A percentile compares a stretch with the other conserved stretches of the same genome.
Evolutionary conservation across 2,329 filamentous ascomycete genomes (phyloP).

Genomic region (Lachnellula cervina): DNA sequence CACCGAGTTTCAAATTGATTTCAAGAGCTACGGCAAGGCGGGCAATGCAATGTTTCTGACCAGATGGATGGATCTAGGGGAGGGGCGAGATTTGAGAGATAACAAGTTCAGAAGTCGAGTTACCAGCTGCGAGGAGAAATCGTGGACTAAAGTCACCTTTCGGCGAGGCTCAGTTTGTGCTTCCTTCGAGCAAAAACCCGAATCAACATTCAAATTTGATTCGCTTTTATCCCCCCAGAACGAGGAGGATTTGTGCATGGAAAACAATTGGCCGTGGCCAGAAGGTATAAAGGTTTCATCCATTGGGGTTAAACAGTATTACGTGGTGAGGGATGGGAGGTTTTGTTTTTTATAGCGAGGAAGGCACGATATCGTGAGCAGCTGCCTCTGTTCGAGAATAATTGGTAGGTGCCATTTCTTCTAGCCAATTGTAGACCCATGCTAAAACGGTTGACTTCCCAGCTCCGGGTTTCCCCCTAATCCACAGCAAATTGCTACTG

Average conservation of each 20-base stretch:
- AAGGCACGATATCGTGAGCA: too few species aligned
- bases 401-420: neutral
- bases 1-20: slow-evolving; percentile 12
- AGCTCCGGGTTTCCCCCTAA: neutral
- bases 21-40: slow-evolving; percentile 10
- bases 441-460: neutral
- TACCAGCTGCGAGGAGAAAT: neutral
- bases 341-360: neutral
- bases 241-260: slow-evolving; percentile 3
- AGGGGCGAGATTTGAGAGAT: slow-evolving; percentile 5
- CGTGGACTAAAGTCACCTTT: neutral
- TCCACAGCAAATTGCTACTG: neutral
- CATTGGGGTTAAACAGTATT: slow-evolving; percentile 1
- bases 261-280: slow-evolving; percentile 5
- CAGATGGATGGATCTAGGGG: slow-evolving; percentile 15
- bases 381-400: too few species aligned
- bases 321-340: slow-evolving; percentile 2
- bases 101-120: slow-evolving; percentile 8
- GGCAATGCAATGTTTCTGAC: slow-evolving; percentile 14
- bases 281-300: slow-evolving; percentile 1
- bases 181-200: slow-evolving; percentile 9
- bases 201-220: slow-evolving; percentile 10
- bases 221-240: slow-evolving; percentile 9
- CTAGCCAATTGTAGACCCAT: neutral
- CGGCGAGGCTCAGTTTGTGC: slow-evolving; percentile 11